Base-by-base conservation (phyloP, 495 filamentous ascomycete species). In the Penicillium fimorum region DNA sequence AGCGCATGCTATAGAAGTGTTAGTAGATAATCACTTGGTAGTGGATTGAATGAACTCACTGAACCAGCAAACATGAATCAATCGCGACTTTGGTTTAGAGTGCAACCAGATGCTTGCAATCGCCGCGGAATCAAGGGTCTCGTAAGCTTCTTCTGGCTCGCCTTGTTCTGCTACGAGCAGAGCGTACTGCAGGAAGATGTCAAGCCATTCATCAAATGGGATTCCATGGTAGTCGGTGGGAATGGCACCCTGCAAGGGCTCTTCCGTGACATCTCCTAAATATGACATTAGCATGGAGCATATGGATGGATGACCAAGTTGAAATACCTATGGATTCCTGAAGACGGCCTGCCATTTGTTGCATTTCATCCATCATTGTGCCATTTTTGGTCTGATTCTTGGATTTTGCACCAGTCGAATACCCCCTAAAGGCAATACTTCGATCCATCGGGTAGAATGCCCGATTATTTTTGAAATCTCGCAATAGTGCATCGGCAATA, bases 171-270 rank as follows among this genome's bases (percentile, higher is more conserved):
- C 87, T 3, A 90, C 80, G 15, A 82, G 72, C 35, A 96, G 77
- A 11, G 90, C 87, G 66, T 94, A 95, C 62, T 92, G 84, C 43
- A 92, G 81, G 66, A 97, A 95, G n/a, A 96, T 81, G 53, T 95
- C 87, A 4, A 96, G 81, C 94, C 94, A 98, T 27, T 82, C 77
- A 47, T 84, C 77, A 62, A 96, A 96, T 0, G 82, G 63, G 42
- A 97, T 89, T 6, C 87, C 89, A 54, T 89, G 84, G 67, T 94
- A 96, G 13, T 84, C 80, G 42, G 76, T 76, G 33, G 83, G 87
- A 45, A 83, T 78, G 20, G 62, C 66, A 17, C 59, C 68, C 32
- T 66, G 64, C 4, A 69, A 44, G 29, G 62, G 60, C 35, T 71
- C 69, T 17, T 75, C 72, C 11, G 59, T 2, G 15, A 57, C 49